Evolutionary conservation across 1,284 basidiomycete genomes (phyloP).

Genomic region (Sanghuangporus sanghuang): DNA sequence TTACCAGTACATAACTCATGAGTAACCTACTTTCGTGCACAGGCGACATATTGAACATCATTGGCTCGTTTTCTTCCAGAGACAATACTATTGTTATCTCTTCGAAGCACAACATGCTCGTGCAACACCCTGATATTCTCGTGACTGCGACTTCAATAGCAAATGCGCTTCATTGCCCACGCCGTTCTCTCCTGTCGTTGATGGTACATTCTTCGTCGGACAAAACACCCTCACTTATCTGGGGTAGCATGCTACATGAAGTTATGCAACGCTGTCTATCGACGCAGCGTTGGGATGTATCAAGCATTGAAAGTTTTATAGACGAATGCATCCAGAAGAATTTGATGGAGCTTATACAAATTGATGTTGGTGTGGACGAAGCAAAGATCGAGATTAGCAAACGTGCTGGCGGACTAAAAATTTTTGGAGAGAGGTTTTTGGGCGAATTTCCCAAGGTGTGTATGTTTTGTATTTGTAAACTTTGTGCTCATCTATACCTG

Average conservation of each 20-base stretch:
- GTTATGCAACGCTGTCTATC: constrained; percentile 77
- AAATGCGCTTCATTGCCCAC: constrained; percentile 73
- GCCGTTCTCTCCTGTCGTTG: constrained; percentile 73
- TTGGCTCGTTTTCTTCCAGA: constrained; percentile 48
- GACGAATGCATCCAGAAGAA: constrained; percentile 46
- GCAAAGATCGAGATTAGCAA: constrained; percentile 58
- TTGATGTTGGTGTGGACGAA: constrained; percentile 55
- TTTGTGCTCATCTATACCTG: constrained; percentile 10
- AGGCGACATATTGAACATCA: constrained; percentile 78
- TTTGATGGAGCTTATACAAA: constrained; percentile 56
- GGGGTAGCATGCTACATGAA: constrained; percentile 88
- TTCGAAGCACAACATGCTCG: constrained; percentile 56
- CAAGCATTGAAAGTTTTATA: constrained; percentile 51
- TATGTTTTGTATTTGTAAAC: not conserved
- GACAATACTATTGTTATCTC: constrained; percentile 47
- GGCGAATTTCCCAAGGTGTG: constrained; percentile 53
- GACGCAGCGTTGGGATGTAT: constrained; percentile 54
- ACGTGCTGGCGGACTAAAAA: constrained; percentile 57
- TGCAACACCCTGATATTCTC: constrained; percentile 87
- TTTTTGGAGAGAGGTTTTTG: constrained; percentile 64
- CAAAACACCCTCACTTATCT: constrained; percentile 65
- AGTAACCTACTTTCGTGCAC: not conserved
- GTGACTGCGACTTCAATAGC: constrained; percentile 86
- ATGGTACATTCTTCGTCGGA: constrained; percentile 54
- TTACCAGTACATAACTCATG: constrained; percentile 4